Base-by-base conservation (phyloP, 139 green algal species). In the Mesotaenium endlicherianum region DNA sequence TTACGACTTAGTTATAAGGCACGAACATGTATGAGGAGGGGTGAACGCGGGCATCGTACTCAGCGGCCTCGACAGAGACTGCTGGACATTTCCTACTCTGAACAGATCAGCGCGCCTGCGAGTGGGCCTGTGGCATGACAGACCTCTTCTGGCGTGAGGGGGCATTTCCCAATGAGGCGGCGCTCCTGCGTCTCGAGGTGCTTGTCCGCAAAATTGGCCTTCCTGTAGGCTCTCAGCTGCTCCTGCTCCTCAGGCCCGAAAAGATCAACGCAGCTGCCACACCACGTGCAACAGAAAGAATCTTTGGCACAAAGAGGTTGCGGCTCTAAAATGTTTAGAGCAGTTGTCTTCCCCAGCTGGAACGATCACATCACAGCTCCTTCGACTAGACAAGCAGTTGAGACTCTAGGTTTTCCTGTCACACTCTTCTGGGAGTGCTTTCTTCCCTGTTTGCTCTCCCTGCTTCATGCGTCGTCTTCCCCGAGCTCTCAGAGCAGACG, bases 71-170 rank as follows among this genome's bases (percentile, higher is more conserved):
- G n/a, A n/a, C n/a, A n/a, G n/a, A n/a, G n/a, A n/a, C n/a, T n/a
- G n/a, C n/a, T n/a, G n/a, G n/a, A n/a, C n/a, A n/a, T n/a, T n/a
- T n/a, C n/a, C n/a, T n/a, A n/a, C n/a, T n/a, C n/a, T n/a, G n/a
- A n/a, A n/a, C n/a, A n/a, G n/a, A n/a, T n/a, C n/a, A n/a, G n/a
- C n/a, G n/a, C n/a, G 6, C 31, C 30, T 20, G 44, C 14, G 0
- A 14, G 0, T 1, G 6, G 1, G 44, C 1, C 8, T 39, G 14
- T 40, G 5, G 26, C 31, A 64, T 80, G 49, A 1, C 75, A 58
- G 31, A 75, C 77, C 78, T 85, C 78, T 34, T 70, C 20, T 3
- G 78, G 78, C 64, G 78, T 85, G 42, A 85, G 78, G 1, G 78
- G 78, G 14, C 78, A 85, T 45, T 85, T 85, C 20, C 78, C 78